Conservation (phyloP, 352 stramenopile species). For the Detonula confervacea region DNA sequence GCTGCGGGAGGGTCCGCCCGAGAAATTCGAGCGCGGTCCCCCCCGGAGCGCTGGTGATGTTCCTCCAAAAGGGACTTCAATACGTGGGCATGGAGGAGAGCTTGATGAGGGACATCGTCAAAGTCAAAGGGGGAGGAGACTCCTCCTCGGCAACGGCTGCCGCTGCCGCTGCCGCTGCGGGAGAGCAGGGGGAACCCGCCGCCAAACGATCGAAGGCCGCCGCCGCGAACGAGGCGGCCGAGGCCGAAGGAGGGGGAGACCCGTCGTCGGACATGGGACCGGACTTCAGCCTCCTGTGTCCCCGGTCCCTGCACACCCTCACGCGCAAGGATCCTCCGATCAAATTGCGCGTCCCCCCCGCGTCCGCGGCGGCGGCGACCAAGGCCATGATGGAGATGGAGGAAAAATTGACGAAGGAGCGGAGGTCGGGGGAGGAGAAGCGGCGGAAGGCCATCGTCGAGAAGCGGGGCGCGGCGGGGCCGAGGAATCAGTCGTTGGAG, state of each 20-base stretch:
- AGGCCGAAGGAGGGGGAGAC: neutral
- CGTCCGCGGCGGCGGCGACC: conserved; percentile 64
- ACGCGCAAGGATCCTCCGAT: conserved; percentile 73
- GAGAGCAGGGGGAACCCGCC: neutral
- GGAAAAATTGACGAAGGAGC: conserved; percentile 60
- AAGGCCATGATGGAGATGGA: conserved; percentile 79
- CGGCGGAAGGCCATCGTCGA: conserved; percentile 4
- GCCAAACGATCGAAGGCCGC: conserved; percentile 20
- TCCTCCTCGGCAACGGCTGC: no score
- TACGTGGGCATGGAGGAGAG: conserved; percentile 87
- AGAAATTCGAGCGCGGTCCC: conserved; percentile 91
- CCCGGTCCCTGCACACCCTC: conserved; percentile 89
- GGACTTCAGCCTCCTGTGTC: conserved; percentile 92
- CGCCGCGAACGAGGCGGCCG: conserved; percentile 8
- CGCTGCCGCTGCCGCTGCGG: conserved; percentile 5
- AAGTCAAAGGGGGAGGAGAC: conserved; percentile 82
- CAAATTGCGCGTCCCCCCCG: conserved; percentile 75
- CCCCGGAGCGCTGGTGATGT: conserved; percentile 95
- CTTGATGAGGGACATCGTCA: conserved; percentile 86
- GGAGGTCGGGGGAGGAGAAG: conserved; percentile 16
- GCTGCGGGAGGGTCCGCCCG: conserved; percentile 92
- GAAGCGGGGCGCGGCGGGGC: conserved; percentile 14
- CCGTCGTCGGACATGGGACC: conserved; percentile 71
- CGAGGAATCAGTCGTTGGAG: conserved; percentile 17
- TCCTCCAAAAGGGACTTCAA: conserved; percentile 97